A percentile compares a stretch with the other conserved stretches of the same genome.
These are phyloP conservation scores for Calonectria pseudoturangicola DNA, from an alignment of 2,329 filamentous ascomycete genomes.

Conservation along the genomic window DNA sequence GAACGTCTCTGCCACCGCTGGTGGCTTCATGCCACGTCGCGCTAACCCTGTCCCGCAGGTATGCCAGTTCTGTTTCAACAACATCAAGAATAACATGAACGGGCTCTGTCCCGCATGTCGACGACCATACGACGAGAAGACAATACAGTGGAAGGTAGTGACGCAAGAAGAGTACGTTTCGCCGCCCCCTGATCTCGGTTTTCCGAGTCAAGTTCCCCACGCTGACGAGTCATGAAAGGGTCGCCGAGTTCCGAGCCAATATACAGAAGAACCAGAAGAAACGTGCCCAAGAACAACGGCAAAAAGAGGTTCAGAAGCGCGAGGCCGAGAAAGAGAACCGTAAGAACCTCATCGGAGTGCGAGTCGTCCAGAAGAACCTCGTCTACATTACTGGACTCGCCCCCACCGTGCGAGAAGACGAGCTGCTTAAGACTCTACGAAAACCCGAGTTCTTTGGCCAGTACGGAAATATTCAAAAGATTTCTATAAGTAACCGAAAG, in stretches of 20 bases:
- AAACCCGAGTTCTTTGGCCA: conserved; percentile 97
- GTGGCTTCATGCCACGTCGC: conserved; percentile 46
- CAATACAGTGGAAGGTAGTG: conserved; percentile 96
- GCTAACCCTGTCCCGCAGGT: conserved; percentile 75
- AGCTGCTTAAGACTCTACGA: conserved; percentile 90
- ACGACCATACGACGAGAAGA: conserved; percentile 95
- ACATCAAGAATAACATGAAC: conserved; percentile 98
- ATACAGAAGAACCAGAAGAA: conserved; percentile 95
- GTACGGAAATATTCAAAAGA: conserved; percentile 98
- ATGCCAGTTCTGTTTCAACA: conserved; percentile 99
- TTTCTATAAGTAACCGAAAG: conserved; percentile 97
- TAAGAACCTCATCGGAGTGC: conserved; percentile 95
- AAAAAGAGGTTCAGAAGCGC: conserved; percentile 96
- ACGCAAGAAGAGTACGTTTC: conserved; percentile 91
- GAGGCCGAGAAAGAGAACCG: conserved; percentile 97
- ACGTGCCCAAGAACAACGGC: conserved; percentile 85
- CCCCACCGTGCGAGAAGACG: conserved; percentile 93
- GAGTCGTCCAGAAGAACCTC: conserved; percentile 98
- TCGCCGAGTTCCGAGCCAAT: conserved; percentile 84
- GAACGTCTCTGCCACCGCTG: not conserved
- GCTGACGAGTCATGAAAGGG: conserved; percentile 66
- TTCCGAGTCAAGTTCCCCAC: conserved; percentile 31
- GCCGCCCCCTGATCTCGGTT: conserved; percentile 10
- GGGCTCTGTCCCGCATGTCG: conserved; percentile 98
- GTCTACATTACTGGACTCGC: conserved; percentile 98